Evolutionary conservation across 108 stramenopile species (phyloP).

Genomic region (Cylindrotheca fusiformis): DNA sequence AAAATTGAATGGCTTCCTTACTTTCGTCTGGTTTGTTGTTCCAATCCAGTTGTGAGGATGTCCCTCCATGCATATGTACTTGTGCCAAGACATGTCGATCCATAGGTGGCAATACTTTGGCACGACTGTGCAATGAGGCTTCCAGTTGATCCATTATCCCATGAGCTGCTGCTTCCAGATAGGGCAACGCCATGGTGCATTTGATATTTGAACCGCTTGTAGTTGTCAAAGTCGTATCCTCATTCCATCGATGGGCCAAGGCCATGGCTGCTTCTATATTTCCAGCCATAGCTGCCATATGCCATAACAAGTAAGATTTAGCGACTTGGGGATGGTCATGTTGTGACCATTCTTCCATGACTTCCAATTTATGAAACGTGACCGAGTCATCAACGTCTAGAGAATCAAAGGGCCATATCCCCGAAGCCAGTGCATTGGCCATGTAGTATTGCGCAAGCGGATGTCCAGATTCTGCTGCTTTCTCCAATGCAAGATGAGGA

Average conservation of each 20-base stretch:
- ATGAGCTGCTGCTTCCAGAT: slow-evolving; percentile 80
- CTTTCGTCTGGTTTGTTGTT: slow-evolving; percentile 82
- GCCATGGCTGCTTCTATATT: slow-evolving; percentile 81
- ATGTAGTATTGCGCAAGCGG: slow-evolving; percentile 70
- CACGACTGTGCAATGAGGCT: slow-evolving; percentile 44
- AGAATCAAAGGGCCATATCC: slow-evolving; percentile 56
- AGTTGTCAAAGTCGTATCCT: background rate
- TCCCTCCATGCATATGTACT: slow-evolving; percentile 80
- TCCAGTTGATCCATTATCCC: slow-evolving; percentile 76
- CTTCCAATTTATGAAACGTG: slow-evolving; percentile 15
- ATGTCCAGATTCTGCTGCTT: slow-evolving; percentile 73
- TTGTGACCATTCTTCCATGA: slow-evolving; percentile 49
- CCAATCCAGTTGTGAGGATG: slow-evolving; percentile 54
- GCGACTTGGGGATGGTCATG: slow-evolving; percentile 39
- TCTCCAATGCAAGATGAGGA: slow-evolving; percentile 38
- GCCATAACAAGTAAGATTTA: slow-evolving; percentile 68
- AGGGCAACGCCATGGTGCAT: slow-evolving; percentile 70
- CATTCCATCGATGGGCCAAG: slow-evolving; percentile 41
- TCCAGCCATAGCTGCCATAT: slow-evolving; percentile 66
- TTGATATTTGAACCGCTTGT: background rate
- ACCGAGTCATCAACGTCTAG: background rate
- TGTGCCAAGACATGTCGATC: slow-evolving; percentile 73
- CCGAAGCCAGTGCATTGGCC: slow-evolving; percentile 67
- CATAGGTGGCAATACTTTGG: slow-evolving; percentile 64
- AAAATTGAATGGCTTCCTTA: slow-evolving; percentile 82